phyloP scores from a whole-genome alignment of 2,329 filamentous ascomycete genomes.

The Aureobasidium sp. region DNA sequence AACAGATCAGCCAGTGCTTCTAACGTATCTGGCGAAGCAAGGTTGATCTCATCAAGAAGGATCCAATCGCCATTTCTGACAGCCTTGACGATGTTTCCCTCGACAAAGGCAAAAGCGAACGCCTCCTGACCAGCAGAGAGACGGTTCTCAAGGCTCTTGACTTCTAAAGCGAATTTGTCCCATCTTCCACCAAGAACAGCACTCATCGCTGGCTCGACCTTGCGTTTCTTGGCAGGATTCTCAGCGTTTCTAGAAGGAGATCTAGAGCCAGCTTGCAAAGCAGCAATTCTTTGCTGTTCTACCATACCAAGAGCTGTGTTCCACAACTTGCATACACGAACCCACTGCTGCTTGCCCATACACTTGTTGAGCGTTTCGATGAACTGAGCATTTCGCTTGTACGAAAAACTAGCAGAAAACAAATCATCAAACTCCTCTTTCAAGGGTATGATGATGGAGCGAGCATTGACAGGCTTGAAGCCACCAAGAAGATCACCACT shows the following conservation, averaged over 20 bases:
- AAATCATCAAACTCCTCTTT: constrained; percentile 91
- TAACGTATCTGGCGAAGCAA: constrained; percentile 88
- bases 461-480: constrained; percentile 89
- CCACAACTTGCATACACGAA: constrained; percentile 77
- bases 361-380: constrained; percentile 71
- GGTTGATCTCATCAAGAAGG: constrained; percentile 90
- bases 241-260: constrained; percentile 39
- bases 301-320: constrained; percentile 84
- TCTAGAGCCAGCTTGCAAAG: constrained; percentile 21
- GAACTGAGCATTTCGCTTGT: constrained; percentile 80
- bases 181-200: constrained; percentile 52
- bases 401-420: constrained; percentile 79
- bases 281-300: constrained; percentile 40
- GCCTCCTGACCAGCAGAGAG: constrained; percentile 60
- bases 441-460: constrained; percentile 77
- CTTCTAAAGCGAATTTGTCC: constrained; percentile 65
- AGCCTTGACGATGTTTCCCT: constrained; percentile 95
- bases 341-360: constrained; percentile 77
- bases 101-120: constrained; percentile 92
- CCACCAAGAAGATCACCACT: constrained; percentile 91
- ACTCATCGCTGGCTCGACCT: constrained; percentile 44
- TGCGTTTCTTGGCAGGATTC: constrained; percentile 65
- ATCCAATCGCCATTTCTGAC: constrained; percentile 95
- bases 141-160: constrained; percentile 74
- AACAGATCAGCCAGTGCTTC: constrained; percentile 89